These are phyloP conservation scores for Nannochloris sp. DNA, from an alignment of 139 green algal species.

Conservation along the genomic window DNA sequence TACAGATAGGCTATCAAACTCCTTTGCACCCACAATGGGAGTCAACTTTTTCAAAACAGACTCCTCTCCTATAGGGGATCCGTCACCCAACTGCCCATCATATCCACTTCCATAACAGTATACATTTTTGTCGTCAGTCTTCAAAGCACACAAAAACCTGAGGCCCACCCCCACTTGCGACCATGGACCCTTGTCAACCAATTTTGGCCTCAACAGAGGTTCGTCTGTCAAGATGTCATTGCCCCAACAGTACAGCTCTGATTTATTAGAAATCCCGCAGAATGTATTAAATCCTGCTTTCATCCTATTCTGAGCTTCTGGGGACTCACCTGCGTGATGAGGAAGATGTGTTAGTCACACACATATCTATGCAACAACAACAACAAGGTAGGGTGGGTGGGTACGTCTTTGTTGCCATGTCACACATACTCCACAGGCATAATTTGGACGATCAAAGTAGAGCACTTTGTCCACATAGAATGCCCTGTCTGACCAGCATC, in stretches of 20 bases:
- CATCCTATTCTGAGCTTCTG: not conserved
- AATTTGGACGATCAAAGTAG: too few species aligned
- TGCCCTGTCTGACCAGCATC: too few species aligned
- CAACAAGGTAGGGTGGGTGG: too few species aligned
- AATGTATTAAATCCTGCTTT: conserved; percentile 7
- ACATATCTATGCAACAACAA: too few species aligned
- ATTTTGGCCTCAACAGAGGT: not conserved
- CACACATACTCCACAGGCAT: too few species aligned
- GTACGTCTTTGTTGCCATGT: too few species aligned
- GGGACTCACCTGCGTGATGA: not conserved
- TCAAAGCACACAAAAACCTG: conserved; percentile 3
- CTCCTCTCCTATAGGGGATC: not conserved
- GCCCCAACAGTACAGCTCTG: conserved; percentile 5
- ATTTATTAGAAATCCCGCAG: not conserved
- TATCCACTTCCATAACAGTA: not conserved
- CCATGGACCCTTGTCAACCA: conserved; percentile 4
- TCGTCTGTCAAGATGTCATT: not conserved
- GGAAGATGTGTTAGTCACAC: too few species aligned
- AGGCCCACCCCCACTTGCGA: conserved; percentile 6
- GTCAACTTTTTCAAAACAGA: not conserved
- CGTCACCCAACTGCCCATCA: not conserved
- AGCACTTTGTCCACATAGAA: too few species aligned
- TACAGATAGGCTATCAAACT: not conserved
- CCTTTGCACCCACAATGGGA: not conserved
- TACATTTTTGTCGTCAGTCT: conserved; percentile 2